Base-by-base conservation (phyloP, 371 early-diverging fungal genomes). In the Batkoa obscura region DNA sequence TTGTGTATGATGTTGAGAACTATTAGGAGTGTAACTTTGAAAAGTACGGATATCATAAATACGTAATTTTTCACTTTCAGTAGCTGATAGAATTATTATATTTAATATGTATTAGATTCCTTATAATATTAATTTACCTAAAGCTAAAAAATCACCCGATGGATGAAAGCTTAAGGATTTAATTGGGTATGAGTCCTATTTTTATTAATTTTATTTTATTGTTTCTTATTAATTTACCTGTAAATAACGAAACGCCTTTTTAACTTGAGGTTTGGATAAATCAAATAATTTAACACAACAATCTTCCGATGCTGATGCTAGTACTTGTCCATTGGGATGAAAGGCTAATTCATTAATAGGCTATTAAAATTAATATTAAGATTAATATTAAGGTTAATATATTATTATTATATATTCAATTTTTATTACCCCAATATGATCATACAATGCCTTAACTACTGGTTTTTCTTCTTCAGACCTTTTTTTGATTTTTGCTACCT, bases 261-360 rank as follows among this genome's bases (percentile, higher is more conserved):
- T 89, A 12, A 83, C 81, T 33, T 78, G 75, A 5, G 81, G 71
- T 59, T 80, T 83, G 31, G 82, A 77, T 48, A 95, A 65, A 66
- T 93, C 94, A 63, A 83, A 95, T 46, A 95, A 62, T 66, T 89
- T 89, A 58, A 93, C 82, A 43, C 73, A 73, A 59, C 70, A 75
- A 59, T 94, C 94, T 32, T 88, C 88, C 0, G 89, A 79, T 60
- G 88, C 83, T 45, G 84, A 82, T 1, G 92, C 95, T 34, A 94
- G 72, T 2, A 89, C 86, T 6, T 81, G 67, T 13, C 89, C 88
- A 59, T 91, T 90, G 4, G 95, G 95, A 61, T 95, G 94, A 64
- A 92, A 94, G 36, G 79, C 76, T 8, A 90, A 66, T 55, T 89
- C 91, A 36, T 85, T 90, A 30, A 94, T 81, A 34, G 80, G 75